phyloP scores from a whole-genome alignment of 176 grass and related monocot species.

The Tillandsia fasciculata region DNA sequence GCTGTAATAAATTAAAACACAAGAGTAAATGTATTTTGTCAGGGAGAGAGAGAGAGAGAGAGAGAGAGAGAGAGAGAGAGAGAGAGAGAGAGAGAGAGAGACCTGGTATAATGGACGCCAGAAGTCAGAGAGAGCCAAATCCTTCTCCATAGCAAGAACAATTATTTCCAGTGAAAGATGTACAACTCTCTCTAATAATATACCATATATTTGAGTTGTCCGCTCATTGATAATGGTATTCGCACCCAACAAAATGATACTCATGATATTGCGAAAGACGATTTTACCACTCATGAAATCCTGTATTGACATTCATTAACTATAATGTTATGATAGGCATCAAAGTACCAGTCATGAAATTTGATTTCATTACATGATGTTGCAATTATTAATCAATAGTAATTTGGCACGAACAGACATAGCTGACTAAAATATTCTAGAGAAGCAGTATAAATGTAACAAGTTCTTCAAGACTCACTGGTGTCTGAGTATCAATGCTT shows the following conservation, averaged over 20 bases:
- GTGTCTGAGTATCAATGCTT: no score
- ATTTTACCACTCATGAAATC: conserved; percentile 92
- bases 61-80: conserved; percentile 14
- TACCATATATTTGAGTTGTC: conserved; percentile 65
- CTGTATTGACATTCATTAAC: conserved; percentile 33
- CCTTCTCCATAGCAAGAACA: conserved; percentile 82
- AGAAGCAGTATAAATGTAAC: no score
- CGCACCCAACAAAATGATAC: conserved; percentile 64
- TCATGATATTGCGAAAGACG: conserved; percentile 89
- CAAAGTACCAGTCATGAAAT: no score
- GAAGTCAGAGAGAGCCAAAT: conserved; percentile 78
- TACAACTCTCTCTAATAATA: conserved; percentile 71
- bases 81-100: conserved; percentile 18
- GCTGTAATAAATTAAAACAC: conserved; percentile 32
- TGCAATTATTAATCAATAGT: no score
- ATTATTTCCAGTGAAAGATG: conserved; percentile 86
- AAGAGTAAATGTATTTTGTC: neutral
- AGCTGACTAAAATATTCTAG: no score
- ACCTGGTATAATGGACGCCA: conserved; percentile 92
- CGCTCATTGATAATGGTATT: conserved; percentile 67
- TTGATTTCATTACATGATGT: no score
- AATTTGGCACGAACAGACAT: no score
- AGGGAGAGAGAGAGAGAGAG: neutral
- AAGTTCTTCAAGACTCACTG: no score
- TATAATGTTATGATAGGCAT: neutral